phyloP scores from a whole-genome alignment of 2,329 filamentous ascomycete species.

The Sodiomyces alkalinus region DNA sequence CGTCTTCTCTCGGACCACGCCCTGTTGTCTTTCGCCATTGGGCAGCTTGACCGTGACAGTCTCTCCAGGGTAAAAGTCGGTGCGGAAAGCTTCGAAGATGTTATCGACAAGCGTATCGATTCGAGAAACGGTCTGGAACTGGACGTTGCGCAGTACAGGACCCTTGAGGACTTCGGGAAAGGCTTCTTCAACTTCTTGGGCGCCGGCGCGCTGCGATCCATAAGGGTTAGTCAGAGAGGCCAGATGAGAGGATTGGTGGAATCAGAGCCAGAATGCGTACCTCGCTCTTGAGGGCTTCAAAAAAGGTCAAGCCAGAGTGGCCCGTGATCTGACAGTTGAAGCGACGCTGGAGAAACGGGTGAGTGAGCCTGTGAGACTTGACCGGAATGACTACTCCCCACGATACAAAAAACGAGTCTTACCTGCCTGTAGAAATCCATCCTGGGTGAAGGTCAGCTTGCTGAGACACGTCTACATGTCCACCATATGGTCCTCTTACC shows the following conservation, averaged over 20 bases:
- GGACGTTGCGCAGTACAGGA: conserved; percentile 77
- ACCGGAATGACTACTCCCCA: conserved; percentile 1
- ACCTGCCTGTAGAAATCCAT: conserved; percentile 92
- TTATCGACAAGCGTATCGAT: conserved; percentile 67
- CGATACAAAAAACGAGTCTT: no score
- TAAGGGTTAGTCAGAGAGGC: conserved; percentile 3
- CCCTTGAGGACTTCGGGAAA: conserved; percentile 88
- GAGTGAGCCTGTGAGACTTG: conserved; percentile 2
- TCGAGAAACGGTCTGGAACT: conserved; percentile 77
- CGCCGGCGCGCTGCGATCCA: conserved; percentile 54
- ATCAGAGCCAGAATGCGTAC: conserved; percentile 38
- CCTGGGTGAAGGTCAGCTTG: conserved; percentile 38
- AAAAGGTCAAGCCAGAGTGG: conserved; percentile 80
- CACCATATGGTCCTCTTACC: no score
- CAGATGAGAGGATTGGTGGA: background rate
- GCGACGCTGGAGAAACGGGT: conserved; percentile 39
- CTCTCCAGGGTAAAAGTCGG: conserved; percentile 84
- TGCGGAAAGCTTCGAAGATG: conserved; percentile 66
- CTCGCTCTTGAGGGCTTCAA: conserved; percentile 84
- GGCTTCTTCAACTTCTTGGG: conserved; percentile 75
- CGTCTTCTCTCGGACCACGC: conserved; percentile 72
- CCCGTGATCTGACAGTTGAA: conserved; percentile 97
- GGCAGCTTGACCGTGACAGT: conserved; percentile 58
- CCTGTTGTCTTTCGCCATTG: conserved; percentile 54
- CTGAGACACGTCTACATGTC: no score